Evolutionary conservation across 768 basidiomycete species (phyloP), one percentile per base, ranked within the genome.

Genomic region (Naganishia vaughanmartiniae): DNA sequence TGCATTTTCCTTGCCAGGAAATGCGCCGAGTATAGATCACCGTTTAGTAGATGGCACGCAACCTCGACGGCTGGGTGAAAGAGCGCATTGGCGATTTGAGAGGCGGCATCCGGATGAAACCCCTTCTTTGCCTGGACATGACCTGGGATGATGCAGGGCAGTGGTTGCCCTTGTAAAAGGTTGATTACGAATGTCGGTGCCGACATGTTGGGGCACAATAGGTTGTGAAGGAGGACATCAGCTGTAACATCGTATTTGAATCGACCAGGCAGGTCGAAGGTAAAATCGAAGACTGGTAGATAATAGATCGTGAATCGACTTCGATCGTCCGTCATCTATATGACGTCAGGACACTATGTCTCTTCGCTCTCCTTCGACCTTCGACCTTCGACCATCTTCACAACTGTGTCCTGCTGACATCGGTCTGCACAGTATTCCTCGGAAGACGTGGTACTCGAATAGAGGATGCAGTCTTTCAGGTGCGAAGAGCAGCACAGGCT

Each of bases 1-100:
- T 69, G 68, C 68, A 69, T 69, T 48, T 69, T 69, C 33, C 68
- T 31, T 7, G 57, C 68, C 30, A 69, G 54, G 34, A 69, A 69
- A 39, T 69, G 68, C 28, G 68, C 68, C 56, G 68, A 69, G 36
- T 69, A 69, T 24, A 69, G 30, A 24, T 69, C 68, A 4, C 68
- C 68, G 24, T 69, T 69, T 24, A 69, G 26, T 1, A 69, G 51
- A 28, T 69, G 68, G 10, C 56, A 58, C 12, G 56, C 68, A 5
- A 69, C 68, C 48, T 69, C 68, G 28, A 69, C 58, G 34, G 68
- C 68, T 3, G 68, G 68, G 30, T 69, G 68, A 21, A 69, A 69
- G 45, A 69, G 68, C 5, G 51, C 56, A 69, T 69, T 58, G 68
- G 68, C 57, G 68, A 69, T 53, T 42, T 69, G 42, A n/a, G 68